Conservation (phyloP, 2,329 filamentous ascomycete species). For the Microcyclosporella mali region DNA sequence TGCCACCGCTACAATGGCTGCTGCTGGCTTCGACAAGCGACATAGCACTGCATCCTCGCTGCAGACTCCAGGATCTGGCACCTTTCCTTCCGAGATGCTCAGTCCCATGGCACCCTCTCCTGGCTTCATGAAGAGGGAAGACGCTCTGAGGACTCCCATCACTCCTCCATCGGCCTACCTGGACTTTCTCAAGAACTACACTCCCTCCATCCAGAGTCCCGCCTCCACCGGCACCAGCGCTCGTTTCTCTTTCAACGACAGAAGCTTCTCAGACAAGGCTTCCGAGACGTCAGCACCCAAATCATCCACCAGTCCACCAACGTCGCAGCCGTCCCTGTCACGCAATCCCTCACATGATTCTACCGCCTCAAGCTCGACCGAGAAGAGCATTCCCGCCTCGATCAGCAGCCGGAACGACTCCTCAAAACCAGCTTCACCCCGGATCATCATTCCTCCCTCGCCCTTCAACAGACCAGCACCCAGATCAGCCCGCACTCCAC, state of each 20-base stretch:
- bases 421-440: slow-evolving; percentile 31
- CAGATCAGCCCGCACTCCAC: slow-evolving; percentile 54
- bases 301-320: slow-evolving; percentile 26
- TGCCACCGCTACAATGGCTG: slow-evolving; percentile 31
- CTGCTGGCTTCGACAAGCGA: slow-evolving; percentile 35
- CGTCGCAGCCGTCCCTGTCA: slow-evolving; percentile 29
- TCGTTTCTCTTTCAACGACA: slow-evolving; percentile 43
- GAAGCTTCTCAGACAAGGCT: slow-evolving; percentile 26
- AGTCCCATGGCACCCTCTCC: slow-evolving; percentile 62
- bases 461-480: slow-evolving; percentile 47
- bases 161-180: slow-evolving; percentile 85
- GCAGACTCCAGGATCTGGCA: slow-evolving; percentile 56
- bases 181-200: slow-evolving; percentile 83
- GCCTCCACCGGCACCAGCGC: slow-evolving; percentile 52
- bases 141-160: slow-evolving; percentile 73
- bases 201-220: slow-evolving; percentile 63
- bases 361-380: slow-evolving; percentile 10
- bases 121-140: slow-evolving; percentile 61
- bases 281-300: slow-evolving; percentile 29
- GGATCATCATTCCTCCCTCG: slow-evolving; percentile 40
- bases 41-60: slow-evolving; percentile 31
- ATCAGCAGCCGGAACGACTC: slow-evolving; percentile 15
- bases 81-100: slow-evolving; percentile 47
- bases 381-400: slow-evolving; percentile 13
- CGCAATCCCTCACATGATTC: slow-evolving; percentile 31